Base-by-base conservation (phyloP, 2,329 filamentous ascomycete species). In the Lasiodiplodia citricola region DNA sequence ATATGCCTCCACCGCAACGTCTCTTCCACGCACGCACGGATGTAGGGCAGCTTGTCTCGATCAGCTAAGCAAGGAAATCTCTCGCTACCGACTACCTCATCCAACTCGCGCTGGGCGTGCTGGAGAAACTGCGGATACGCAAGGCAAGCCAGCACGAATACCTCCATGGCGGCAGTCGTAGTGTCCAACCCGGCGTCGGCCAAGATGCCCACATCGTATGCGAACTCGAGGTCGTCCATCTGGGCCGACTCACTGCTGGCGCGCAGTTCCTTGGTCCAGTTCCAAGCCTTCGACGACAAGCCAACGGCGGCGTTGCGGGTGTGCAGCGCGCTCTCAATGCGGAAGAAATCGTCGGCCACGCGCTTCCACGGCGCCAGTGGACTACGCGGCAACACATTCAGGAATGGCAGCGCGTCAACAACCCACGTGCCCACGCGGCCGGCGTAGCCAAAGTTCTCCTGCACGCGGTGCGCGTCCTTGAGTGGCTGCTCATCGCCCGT, bases 351-450 rank as follows among this genome's bases (percentile, higher is more conserved):
- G 11, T 73, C 71, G 1, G 74, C 74, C 2, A 67, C 68, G 18
- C 71, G 71, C 57, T 75, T 74, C 75, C 75, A 81, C 8, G 75
- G 75, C 1, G 77, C 71, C 0, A 85, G 70, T 10, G 70, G 70
- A 6, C 28, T 5, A 4, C 41, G 35, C 0, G 83, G 83, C 0
- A 85, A 74, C 35, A 73, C 21, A 64, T 84, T 82, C 1, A 85
- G 77, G 4, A 74, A 50, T 0, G 83, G 83, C 37, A 85, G 74
- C 0, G 77, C 74, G 69, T 85, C 83, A 1, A 83, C 81, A 0
- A 84, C 71, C 72, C 78, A 78, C 0, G 73, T 72, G 3, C 81
- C 80, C 0, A 80, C 73, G 51, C 78, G 74, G 1, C 69, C 75
- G 5, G 71, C 73, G 25, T 67, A 57, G 1, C 41, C 38, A 11